Evolutionary conservation across 23 red algal species (phyloP).

Genomic region (Chondrus crispus): DNA sequence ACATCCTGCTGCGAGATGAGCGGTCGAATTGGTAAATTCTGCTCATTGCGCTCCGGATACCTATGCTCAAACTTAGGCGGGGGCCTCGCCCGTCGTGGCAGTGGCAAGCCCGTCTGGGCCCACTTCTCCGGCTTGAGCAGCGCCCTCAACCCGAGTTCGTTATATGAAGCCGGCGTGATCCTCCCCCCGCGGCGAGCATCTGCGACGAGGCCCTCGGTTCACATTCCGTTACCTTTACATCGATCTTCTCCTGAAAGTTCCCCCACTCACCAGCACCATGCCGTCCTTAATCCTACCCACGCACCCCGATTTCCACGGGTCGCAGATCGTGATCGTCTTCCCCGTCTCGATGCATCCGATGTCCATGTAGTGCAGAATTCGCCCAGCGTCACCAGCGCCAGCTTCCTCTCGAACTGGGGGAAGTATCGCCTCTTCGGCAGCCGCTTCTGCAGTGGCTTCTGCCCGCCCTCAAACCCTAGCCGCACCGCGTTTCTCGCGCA

Average conservation of each 20-base stretch:
- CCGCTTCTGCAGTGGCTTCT: constrained; percentile 87
- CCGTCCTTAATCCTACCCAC: constrained; percentile 47
- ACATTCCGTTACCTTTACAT: constrained; percentile 44
- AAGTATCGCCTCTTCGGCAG: constrained; percentile 56
- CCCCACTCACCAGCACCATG: not conserved
- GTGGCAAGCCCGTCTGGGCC: constrained; percentile 25
- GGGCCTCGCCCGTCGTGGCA: constrained; percentile 59
- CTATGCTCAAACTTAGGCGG: constrained; percentile 61
- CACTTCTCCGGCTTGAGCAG: constrained; percentile 72
- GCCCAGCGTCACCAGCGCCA: constrained; percentile 42
- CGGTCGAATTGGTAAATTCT: constrained; percentile 42
- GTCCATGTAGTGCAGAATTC: constrained; percentile 72
- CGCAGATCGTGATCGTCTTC: constrained; percentile 15
- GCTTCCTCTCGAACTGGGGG: constrained; percentile 23
- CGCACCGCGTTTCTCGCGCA: constrained; percentile 63
- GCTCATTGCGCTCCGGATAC: constrained; percentile 31
- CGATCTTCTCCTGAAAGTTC: not conserved
- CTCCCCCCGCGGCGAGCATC: constrained; percentile 51
- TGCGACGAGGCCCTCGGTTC: constrained; percentile 23
- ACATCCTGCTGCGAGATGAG: constrained; percentile 27
- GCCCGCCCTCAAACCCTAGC: constrained; percentile 92
- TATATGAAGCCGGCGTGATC: constrained; percentile 66
- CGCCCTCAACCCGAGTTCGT: constrained; percentile 57
- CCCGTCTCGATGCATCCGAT: constrained; percentile 54
- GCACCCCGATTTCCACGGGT: constrained; percentile 41